Percentiles rank a stretch among this genome's conserved stretches.
Conservation (phyloP, 106 monocot genomes). For the Gastrodia elata region DNA sequence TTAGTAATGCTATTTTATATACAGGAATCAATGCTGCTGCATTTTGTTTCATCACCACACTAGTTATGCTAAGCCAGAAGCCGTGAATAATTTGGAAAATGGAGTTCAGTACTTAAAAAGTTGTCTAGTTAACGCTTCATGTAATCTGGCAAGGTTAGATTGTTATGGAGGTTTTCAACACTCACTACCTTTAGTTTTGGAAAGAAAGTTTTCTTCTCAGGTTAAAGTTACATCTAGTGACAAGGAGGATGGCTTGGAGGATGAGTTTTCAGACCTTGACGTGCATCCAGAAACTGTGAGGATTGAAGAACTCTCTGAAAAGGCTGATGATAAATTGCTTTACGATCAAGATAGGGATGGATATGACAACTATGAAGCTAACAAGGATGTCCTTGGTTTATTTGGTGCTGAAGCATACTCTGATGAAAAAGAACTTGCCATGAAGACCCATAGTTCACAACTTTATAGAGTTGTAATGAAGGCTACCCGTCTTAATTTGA, state of each 20-base stretch:
- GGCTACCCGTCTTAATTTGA: slow-evolving; percentile 18
- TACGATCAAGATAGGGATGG: slow-evolving; percentile 13
- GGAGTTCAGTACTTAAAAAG: slow-evolving; percentile 8
- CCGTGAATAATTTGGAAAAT: slow-evolving; percentile 2
- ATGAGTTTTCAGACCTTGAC: slow-evolving; percentile 62
- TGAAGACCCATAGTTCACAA: slow-evolving; percentile 13
- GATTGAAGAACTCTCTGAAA: background rate
- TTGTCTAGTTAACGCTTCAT: background rate
- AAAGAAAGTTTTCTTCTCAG: slow-evolving; percentile 48
- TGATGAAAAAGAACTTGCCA: background rate
- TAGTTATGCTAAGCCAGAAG: slow-evolving; percentile 10
- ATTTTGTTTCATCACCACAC: slow-evolving; percentile 12
- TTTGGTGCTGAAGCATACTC: slow-evolving; percentile 12
- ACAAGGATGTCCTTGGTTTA: slow-evolving; percentile 15
- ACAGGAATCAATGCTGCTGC: slow-evolving; percentile 19
- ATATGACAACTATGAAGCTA: slow-evolving; percentile 13
- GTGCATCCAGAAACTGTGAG: slow-evolving; percentile 16
- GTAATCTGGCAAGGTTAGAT: background rate
- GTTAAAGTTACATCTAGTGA: slow-evolving; percentile 22
- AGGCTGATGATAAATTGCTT: slow-evolving; percentile 12
- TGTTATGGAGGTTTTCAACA: background rate
- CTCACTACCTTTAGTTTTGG: slow-evolving; percentile 8
- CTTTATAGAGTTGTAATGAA: slow-evolving; percentile 39
- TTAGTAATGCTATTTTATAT: background rate
- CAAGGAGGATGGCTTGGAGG: slow-evolving; percentile 26